Evolutionary conservation across 129 eudicot species (phyloP), one percentile per base, ranked within the genome.

Genomic region (Kitagawia praeruptora): DNA sequence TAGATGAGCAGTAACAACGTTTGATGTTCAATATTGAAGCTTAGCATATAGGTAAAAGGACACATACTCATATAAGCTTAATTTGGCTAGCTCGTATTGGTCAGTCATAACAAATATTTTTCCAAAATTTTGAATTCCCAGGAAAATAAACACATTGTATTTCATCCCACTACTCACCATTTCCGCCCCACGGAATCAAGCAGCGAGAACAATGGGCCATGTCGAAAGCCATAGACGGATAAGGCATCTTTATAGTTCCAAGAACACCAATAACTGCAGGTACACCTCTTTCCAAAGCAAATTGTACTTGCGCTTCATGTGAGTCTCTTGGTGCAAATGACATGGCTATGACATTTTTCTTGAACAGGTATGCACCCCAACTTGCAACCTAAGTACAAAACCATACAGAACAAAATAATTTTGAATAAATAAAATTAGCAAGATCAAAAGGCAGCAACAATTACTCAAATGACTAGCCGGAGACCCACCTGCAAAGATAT

Each of bases 201-300:
- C 91, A 87, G 40, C 91, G 85, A 78, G 91, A 87, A 64, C 91
- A 87, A 79, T 87, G 91, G 74, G 90, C 90, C 90, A 87, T 85
- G 79, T 87, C 90, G 80, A 87, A 87, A 61, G 89, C 87, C 82
- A 87, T 86, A 21, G 89, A 82, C 10, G 92, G 89, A 79, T 86
- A 88, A 37, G 92, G 92, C 78, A 88, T 85, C 78, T 86, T 88
- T 81, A 88, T 86, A 28, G 89, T 88, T 79, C 89, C 92, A 81
- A 88, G 87, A 76, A 88, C 92, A 15, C 92, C 92, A 66, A 88
- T 88, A 66, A 88, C 87, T 75, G 88, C 91, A 8, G 86, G 90
- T 28, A 87, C 89, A n/a, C 89, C 89, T 84, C 89, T 81, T 79
- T 87, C 89, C 39, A 87, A 82, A 38, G 89, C 89, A 81, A 87